Percentiles rank a stretch among this genome's conserved stretches.
Conservation (phyloP, 1,284 basidiomycete genomes). For the Cryptococcus jaspeensis region DNA sequence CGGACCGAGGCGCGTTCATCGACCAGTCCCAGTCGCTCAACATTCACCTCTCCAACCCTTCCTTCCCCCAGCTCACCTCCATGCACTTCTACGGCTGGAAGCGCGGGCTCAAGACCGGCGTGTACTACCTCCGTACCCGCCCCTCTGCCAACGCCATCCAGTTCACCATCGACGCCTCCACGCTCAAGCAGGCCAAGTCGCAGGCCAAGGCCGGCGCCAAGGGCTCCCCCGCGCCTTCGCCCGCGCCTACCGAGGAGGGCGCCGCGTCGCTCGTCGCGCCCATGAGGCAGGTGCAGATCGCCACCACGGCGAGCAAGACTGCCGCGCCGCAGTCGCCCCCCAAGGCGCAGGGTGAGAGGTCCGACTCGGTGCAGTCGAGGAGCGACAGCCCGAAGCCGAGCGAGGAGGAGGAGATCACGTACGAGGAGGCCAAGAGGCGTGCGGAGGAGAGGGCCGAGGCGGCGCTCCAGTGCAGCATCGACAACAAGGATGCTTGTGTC, state of each 20-base stretch:
- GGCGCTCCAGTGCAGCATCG: slow-evolving; percentile 52
- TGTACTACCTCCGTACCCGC: slow-evolving; percentile 90
- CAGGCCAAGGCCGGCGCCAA: slow-evolving; percentile 23
- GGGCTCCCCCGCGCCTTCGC: slow-evolving; percentile 11
- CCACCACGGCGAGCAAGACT: slow-evolving; percentile 36
- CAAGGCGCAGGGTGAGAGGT: slow-evolving; percentile 12
- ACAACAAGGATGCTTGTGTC: slow-evolving; percentile 53
- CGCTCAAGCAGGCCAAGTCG: slow-evolving; percentile 59
- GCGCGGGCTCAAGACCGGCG: slow-evolving; percentile 97
- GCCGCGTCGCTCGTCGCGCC: slow-evolving; percentile 34
- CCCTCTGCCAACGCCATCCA: slow-evolving; percentile 95
- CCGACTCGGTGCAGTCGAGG: not conserved
- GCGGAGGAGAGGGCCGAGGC: slow-evolving; percentile 52
- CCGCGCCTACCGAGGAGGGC: slow-evolving; percentile 5
- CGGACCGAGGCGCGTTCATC: slow-evolving; percentile 97
- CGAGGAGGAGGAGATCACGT: slow-evolving; percentile 52
- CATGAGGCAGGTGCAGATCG: slow-evolving; percentile 44
- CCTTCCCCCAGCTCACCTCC: slow-evolving; percentile 88
- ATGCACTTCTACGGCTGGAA: slow-evolving; percentile 99
- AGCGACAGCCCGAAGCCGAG: slow-evolving; percentile 33
- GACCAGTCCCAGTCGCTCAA: slow-evolving; percentile 83
- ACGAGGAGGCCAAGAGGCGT: slow-evolving; percentile 52
- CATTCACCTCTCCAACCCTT: slow-evolving; percentile 88
- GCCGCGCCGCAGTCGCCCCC: slow-evolving; percentile 23
- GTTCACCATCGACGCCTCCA: slow-evolving; percentile 88